Evolutionary conservation across 2,329 filamentous ascomycete genomes (phyloP).

Genomic region (Ophiocordyceps robertsii): DNA sequence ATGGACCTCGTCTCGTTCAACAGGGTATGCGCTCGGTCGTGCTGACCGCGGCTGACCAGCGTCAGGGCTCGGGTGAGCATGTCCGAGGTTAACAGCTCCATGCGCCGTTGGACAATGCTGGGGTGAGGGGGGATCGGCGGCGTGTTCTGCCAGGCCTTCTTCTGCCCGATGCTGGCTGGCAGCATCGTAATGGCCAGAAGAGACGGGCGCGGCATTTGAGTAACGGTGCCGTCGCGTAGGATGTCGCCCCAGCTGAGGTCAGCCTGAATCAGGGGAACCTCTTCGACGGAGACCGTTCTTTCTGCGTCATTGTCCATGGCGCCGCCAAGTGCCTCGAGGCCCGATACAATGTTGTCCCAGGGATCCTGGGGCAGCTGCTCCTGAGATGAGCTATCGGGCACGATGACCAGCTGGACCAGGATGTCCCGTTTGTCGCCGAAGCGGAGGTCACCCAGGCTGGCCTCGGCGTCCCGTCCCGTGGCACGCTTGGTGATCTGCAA

Average conservation of each 20-base stretch:
- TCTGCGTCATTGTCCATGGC: constrained; percentile 77
- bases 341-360: constrained; percentile 95
- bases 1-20: constrained; percentile 90
- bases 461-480: constrained; percentile 87
- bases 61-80: constrained; percentile 92
- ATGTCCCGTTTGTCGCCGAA: constrained; percentile 94
- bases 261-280: constrained; percentile 88
- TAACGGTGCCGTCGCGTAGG: constrained; percentile 71
- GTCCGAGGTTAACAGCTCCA: constrained; percentile 95
- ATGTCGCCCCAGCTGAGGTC: constrained; percentile 92
- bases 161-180: constrained; percentile 49
- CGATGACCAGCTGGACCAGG: constrained; percentile 83
- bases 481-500: constrained; percentile 93
- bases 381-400: constrained; percentile 69
- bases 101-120: constrained; percentile 85
- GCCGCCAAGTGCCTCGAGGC: constrained; percentile 82
- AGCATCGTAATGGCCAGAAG: constrained; percentile 93
- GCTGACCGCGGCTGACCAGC: constrained; percentile 78
- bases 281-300: constrained; percentile 74
- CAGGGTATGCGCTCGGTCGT: constrained; percentile 85
- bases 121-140: constrained; percentile 92
- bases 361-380: constrained; percentile 85
- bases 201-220: constrained; percentile 79
- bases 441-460: constrained; percentile 76
- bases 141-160: constrained; percentile 50